Evolutionary conservation across 495 filamentous ascomycete genomes (phyloP), one percentile per base, ranked within the genome.

Genomic region (Echria macrotheca): DNA sequence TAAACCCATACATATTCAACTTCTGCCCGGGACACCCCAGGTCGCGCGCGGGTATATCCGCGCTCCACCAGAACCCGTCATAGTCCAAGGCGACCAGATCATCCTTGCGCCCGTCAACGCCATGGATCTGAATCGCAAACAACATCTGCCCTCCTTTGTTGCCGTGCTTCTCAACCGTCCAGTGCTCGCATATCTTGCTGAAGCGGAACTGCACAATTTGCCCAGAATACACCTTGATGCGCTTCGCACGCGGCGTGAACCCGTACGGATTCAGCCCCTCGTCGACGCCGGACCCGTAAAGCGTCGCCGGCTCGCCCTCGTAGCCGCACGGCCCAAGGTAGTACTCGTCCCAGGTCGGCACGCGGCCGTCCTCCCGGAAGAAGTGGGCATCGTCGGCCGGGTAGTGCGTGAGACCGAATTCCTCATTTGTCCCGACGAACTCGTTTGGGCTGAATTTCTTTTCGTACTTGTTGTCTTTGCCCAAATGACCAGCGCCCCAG

Each of bases 401-500:
- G 63, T 84, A 96, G 57, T 98, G 93, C 17, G 72, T 75, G 3
- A 78, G 62, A 0, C 89, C 89, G 56, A 98, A 94, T 15, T 84
- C 78, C 31, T 87, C 82, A 59, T 95, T 95, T n/a, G 75, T 67
- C 63, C 83, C 77, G n/a, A 77, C 84, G 66, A 98, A 98, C 58
- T 76, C 69, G 7, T 70, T 59, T 1, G 90, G 78, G 1, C 71
- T 76, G 61, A 96, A 93, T n/a, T 60, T 53, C 52, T 83, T 77
- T 26, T 69, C 69, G 67, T 93, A 97, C 66, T 55, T 67, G 52
- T 55, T 53, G 41, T 37, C 46, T 28, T 56, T 64, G 36, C 33
- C 77, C 66, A 61, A 68, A 39, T 52, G 84, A 62, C 93, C 93
- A 0, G 91, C 89, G 31, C 93, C 93, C 93, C 93, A 98, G 63